These are phyloP conservation scores for Quercus cerris DNA, from an alignment of 306 rosid species.

Conservation along the genomic window DNA sequence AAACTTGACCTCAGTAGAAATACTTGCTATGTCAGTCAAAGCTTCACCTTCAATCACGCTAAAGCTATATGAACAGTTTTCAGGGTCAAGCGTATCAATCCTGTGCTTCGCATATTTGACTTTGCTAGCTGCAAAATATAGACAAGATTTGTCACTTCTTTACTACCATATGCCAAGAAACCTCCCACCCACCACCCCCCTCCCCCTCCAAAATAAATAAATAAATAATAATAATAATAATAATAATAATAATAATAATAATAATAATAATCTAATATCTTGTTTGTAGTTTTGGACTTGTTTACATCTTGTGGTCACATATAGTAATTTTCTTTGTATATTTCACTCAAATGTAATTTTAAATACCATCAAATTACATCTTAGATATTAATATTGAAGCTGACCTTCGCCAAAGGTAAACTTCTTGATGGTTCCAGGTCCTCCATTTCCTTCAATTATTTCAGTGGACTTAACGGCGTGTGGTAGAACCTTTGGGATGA, in stretches of 20 bases:
- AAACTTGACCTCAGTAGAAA: conserved; percentile 21
- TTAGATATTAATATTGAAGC: not conserved
- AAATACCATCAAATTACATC: too few relatives aligned
- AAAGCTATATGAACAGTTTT: conserved; percentile 13
- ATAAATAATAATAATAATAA: too few relatives aligned
- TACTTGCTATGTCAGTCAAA: conserved; percentile 20
- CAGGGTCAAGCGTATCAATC: conserved; percentile 18
- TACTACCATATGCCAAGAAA: too few relatives aligned
- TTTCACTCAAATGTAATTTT: too few relatives aligned
- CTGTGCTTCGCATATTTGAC: conserved; percentile 3
- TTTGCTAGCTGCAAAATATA: not conserved
- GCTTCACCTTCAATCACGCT: conserved; percentile 27
- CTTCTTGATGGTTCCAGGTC: conserved; percentile 42
- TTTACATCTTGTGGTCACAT: too few relatives aligned
- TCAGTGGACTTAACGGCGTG: conserved; percentile 13
- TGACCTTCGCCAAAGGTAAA: conserved; percentile 18
- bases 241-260: too few relatives aligned
- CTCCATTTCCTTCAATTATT: conserved; percentile 39
- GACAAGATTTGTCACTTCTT: not conserved
- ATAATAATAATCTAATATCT: too few relatives aligned
- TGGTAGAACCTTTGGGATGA: conserved; percentile 23
- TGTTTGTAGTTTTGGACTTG: too few relatives aligned
- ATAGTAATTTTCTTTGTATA: too few relatives aligned
- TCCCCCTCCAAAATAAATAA: too few relatives aligned
- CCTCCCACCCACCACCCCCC: too few relatives aligned